Evolutionary conservation across 208 protist genomes (phyloP).

Genomic region (Naegleria fowleri): DNA sequence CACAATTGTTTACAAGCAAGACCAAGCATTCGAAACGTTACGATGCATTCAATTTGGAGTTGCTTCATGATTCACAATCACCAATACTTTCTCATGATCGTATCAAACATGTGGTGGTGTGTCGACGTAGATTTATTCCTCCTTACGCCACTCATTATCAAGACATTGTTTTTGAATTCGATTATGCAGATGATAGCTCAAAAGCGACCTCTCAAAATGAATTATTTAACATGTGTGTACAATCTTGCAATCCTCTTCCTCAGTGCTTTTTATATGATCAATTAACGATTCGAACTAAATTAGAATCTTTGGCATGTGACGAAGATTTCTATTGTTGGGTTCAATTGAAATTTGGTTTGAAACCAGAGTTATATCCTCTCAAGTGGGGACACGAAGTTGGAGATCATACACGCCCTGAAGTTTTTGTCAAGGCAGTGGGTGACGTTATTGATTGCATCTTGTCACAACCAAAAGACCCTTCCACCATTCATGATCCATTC

Average conservation of each 20-base stretch:
- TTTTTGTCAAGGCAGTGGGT: background rate
- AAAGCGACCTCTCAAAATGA: background rate
- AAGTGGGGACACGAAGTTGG: background rate
- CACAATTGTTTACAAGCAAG: background rate
- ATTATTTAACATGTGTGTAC: background rate
- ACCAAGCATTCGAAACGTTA: background rate
- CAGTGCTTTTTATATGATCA: conserved; percentile 8
- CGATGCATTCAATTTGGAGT: background rate
- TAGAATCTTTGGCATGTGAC: background rate
- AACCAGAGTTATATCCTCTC: conserved; percentile 1
- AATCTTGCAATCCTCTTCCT: background rate
- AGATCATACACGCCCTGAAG: background rate
- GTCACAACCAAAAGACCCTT: background rate
- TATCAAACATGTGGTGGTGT: background rate
- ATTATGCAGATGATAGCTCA: background rate
- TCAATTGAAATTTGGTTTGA: background rate
- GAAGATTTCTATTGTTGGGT: conserved; percentile 8
- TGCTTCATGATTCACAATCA: background rate
- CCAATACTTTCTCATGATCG: background rate
- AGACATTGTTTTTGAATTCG: conserved; percentile 8
- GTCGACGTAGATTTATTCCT: background rate
- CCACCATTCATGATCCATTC: background rate
- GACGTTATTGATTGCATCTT: background rate
- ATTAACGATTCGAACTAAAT: background rate
- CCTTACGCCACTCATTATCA: background rate